Percentiles rank a stretch among this genome's conserved stretches.
Conservation (phyloP, 176 grass and related monocot genomes). For the Cenchrus purpureus region DNA sequence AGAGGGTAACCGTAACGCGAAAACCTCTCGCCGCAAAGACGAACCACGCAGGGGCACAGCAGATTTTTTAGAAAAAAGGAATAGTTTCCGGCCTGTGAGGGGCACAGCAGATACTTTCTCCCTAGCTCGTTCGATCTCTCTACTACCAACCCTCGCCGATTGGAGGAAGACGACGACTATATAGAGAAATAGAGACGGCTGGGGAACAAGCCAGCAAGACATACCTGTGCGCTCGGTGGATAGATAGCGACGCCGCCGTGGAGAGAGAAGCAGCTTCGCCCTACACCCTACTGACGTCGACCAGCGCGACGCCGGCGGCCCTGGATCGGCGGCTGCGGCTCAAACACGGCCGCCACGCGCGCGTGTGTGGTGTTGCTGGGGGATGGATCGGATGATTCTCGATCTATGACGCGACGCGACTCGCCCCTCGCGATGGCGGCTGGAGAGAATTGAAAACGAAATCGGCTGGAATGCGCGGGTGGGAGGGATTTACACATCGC, state of each 20-base stretch:
- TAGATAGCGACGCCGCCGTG: background rate
- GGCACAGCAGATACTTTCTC: no score
- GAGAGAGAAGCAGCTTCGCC: background rate
- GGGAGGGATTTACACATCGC: background rate
- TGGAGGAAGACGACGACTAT: background rate
- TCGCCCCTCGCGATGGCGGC: background rate
- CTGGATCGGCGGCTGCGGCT: background rate
- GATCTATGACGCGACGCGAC: background rate
- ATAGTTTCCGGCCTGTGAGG: no score
- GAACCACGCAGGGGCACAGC: no score
- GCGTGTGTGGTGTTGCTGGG: background rate
- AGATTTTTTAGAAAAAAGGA: no score
- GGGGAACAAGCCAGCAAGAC: background rate
- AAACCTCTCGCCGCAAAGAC: background rate
- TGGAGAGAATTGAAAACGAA: background rate
- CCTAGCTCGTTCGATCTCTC: no score
- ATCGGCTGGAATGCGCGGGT: background rate
- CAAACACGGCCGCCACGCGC: no score
- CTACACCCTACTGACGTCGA: background rate
- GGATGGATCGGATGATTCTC: background rate
- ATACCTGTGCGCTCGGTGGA: background rate
- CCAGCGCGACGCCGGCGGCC: background rate
- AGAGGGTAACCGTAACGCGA: background rate
- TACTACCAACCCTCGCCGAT: background rate
- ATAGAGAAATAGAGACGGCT: background rate